Evolutionary conservation across 768 basidiomycete species (phyloP).

Genomic region (Lactarius hengduanensis): DNA sequence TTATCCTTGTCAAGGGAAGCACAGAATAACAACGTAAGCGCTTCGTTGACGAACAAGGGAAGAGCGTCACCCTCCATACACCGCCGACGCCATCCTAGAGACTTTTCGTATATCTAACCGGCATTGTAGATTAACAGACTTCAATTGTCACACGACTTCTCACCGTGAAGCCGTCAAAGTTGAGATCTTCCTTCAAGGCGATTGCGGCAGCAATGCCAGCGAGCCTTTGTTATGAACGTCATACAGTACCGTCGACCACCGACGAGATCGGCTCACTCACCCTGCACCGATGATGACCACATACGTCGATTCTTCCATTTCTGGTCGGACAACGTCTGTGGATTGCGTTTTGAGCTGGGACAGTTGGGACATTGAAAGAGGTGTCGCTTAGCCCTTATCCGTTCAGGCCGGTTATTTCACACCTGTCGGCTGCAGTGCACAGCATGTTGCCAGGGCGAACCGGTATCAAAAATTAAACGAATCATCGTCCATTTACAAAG

Average conservation of each 20-base stretch:
- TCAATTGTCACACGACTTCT: constrained; percentile 10
- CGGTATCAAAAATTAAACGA: neutral
- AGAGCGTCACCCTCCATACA: constrained; percentile 32
- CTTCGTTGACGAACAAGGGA: neutral
- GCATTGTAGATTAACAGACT: too few species aligned
- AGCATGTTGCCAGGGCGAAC: neutral
- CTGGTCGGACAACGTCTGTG: constrained; percentile 10
- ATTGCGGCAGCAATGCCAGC: constrained; percentile 36
- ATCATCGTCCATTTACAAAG: neutral
- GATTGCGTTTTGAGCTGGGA: neutral
- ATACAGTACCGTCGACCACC: neutral
- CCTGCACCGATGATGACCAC: constrained; percentile 34
- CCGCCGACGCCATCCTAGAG: constrained; percentile 32
- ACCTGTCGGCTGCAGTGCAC: neutral
- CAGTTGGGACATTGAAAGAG: neutral
- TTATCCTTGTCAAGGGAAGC: constrained; percentile 26
- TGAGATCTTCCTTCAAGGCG: constrained; percentile 35
- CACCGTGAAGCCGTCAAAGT: constrained; percentile 36
- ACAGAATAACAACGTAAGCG: neutral
- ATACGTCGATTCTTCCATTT: constrained; percentile 16
- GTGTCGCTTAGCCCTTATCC: neutral
- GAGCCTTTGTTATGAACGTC: constrained; percentile 22
- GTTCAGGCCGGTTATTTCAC: neutral
- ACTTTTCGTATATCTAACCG: constrained; percentile 37
- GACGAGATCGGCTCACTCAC: constrained; percentile 20